Evolutionary conservation across 495 filamentous ascomycete genomes (phyloP).

Genomic region (Cenococcum geophilum): DNA sequence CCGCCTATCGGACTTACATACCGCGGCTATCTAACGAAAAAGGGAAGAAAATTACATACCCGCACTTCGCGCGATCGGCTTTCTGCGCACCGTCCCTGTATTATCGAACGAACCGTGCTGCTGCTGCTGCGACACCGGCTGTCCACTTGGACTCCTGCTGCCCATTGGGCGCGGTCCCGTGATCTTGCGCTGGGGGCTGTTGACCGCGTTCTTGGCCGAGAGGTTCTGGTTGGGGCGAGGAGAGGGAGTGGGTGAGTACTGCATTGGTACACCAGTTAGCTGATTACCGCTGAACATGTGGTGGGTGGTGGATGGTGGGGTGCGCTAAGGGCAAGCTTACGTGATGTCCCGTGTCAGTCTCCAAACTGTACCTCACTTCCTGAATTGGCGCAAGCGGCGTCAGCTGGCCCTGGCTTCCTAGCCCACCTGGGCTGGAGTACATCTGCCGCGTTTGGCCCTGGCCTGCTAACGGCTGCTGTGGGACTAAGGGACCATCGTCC

Average conservation of each 20-base stretch:
- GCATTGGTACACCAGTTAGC: background rate
- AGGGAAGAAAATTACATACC: slow-evolving; percentile 17
- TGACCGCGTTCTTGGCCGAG: slow-evolving; percentile 24
- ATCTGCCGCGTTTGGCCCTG: slow-evolving; percentile 27
- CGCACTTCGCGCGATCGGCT: slow-evolving; percentile 18
- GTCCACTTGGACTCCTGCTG: slow-evolving; percentile 30
- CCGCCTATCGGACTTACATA: too few relatives aligned
- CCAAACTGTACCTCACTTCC: slow-evolving; percentile 37
- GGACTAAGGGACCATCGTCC: slow-evolving; percentile 38
- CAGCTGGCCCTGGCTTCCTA: slow-evolving; percentile 25
- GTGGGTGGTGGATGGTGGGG: slow-evolving; percentile 1
- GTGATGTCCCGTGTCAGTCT: slow-evolving; percentile 34
- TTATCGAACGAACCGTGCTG: slow-evolving; percentile 13
- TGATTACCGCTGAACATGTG: background rate
- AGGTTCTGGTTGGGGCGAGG: slow-evolving; percentile 22
- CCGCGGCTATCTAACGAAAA: too few relatives aligned
- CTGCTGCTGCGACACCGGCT: slow-evolving; percentile 6
- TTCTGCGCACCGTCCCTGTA: slow-evolving; percentile 24
- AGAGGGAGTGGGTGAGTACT: slow-evolving; percentile 29
- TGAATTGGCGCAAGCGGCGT: slow-evolving; percentile 36
- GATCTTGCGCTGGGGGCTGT: slow-evolving; percentile 34
- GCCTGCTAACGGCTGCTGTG: slow-evolving; percentile 27
- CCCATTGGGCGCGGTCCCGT: slow-evolving; percentile 41
- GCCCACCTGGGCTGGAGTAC: slow-evolving; percentile 27
- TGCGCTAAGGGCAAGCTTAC: slow-evolving; percentile 16